phyloP scores from a whole-genome alignment of 768 basidiomycete genomes.

The Tephrocybe rancida region DNA sequence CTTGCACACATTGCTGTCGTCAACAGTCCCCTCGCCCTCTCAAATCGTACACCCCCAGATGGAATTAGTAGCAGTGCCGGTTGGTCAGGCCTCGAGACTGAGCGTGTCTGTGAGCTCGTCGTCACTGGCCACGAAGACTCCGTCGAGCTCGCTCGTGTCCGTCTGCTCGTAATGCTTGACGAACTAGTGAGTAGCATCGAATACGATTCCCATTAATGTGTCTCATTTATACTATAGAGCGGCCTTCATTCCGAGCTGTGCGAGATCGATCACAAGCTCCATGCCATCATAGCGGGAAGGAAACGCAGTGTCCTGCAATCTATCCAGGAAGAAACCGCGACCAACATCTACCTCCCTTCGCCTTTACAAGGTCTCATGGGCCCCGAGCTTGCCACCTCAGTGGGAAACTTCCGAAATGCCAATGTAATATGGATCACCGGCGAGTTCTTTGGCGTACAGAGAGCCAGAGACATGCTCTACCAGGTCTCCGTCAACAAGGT shows the following conservation, averaged over 20 bases:
- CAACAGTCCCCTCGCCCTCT: constrained; percentile 77
- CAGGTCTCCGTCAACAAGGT: constrained; percentile 89
- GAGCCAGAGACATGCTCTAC: constrained; percentile 93
- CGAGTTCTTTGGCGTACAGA: constrained; percentile 94
- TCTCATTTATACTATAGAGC: constrained; percentile 52
- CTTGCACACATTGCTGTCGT: constrained; percentile 92
- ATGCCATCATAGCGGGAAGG: constrained; percentile 87
- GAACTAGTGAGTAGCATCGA: constrained; percentile 70
- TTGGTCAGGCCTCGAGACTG: constrained; percentile 91
- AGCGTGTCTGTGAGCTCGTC: constrained; percentile 91
- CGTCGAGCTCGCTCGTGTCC: constrained; percentile 89
- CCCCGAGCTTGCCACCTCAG: constrained; percentile 52
- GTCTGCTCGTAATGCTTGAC: constrained; percentile 91
- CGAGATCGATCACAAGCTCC: constrained; percentile 95
- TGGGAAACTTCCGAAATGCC: constrained; percentile 54
- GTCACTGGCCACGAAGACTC: constrained; percentile 88
- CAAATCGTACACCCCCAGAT: constrained; percentile 76
- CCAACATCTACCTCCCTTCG: constrained; percentile 94
- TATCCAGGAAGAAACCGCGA: constrained; percentile 96
- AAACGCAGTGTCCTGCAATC: constrained; percentile 86
- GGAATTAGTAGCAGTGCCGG: constrained; percentile 77
- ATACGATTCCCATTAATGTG: not conserved
- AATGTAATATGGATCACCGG: constrained; percentile 96
- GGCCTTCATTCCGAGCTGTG: constrained; percentile 89
- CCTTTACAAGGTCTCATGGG: constrained; percentile 86